Evolutionary conservation across 73 alveolate species (phyloP).

Genomic region (Paramecium sonneborni): DNA sequence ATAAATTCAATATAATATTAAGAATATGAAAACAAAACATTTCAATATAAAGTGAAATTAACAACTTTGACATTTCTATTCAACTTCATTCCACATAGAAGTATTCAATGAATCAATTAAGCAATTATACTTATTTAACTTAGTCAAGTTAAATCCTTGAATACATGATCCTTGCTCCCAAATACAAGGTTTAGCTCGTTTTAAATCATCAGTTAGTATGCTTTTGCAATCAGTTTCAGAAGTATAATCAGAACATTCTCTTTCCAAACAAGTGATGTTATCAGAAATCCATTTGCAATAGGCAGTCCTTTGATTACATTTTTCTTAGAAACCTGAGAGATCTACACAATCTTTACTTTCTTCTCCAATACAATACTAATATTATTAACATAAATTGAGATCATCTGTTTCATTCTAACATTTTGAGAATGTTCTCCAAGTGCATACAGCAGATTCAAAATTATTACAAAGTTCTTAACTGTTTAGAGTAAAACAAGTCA

Average conservation of each 20-base stretch:
- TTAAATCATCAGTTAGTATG: constrained; percentile 20
- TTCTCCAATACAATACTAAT: not conserved
- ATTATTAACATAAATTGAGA: not conserved
- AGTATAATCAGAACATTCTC: constrained; percentile 11
- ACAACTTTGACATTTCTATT: constrained; percentile 25
- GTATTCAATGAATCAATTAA: not conserved
- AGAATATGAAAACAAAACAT: not conserved
- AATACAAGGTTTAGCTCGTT: not conserved
- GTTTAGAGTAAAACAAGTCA: not conserved
- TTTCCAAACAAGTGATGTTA: not conserved
- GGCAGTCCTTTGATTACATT: not conserved
- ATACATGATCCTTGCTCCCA: not conserved
- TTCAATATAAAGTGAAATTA: not conserved
- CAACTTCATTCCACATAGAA: constrained; percentile 29
- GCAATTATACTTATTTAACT: constrained; percentile 4
- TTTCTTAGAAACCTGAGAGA: not conserved
- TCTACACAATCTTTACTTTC: not conserved
- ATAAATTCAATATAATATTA: not conserved
- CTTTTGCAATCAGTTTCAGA: constrained; percentile 8
- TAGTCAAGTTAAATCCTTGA: not conserved
- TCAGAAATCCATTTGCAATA: constrained; percentile 8
- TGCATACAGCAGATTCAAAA: constrained; percentile 6
- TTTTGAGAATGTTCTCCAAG: not conserved
- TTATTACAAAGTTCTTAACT: not conserved
- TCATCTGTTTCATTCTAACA: not conserved